Conservation (phyloP, 2,329 filamentous ascomycete species). For the Bretziella fagacearum region DNA sequence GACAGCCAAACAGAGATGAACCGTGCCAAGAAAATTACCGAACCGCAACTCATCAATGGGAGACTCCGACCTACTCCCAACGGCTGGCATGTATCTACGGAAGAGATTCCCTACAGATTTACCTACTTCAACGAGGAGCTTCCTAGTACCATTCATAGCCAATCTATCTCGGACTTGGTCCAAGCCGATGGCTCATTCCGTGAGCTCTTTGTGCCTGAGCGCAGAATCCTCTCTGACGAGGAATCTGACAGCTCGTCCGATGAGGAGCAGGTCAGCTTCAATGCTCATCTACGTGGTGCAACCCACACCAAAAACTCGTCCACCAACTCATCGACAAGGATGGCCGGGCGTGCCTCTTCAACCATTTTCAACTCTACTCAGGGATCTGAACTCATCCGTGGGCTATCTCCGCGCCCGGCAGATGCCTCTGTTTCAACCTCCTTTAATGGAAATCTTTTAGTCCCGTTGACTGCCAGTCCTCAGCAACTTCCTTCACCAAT, state of each 20-base stretch:
- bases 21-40: slow-evolving; percentile 78
- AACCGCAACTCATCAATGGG: slow-evolving; percentile 83
- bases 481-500: background rate
- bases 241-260: slow-evolving; percentile 34
- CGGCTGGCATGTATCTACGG: slow-evolving; percentile 73
- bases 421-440: slow-evolving; percentile 1
- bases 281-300: slow-evolving; percentile 12
- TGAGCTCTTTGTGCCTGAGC: slow-evolving; percentile 83
- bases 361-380: background rate
- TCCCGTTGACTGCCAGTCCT: background rate
- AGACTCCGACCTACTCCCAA: slow-evolving; percentile 64
- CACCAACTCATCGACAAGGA: slow-evolving; percentile 2
- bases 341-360: slow-evolving; percentile 1
- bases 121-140: slow-evolving; percentile 99
- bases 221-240: slow-evolving; percentile 55
- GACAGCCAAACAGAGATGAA: slow-evolving; percentile 69
- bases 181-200: slow-evolving; percentile 71
- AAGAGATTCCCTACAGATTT: slow-evolving; percentile 84
- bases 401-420: background rate
- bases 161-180: slow-evolving; percentile 82
- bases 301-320: slow-evolving; percentile 7
- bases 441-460: background rate
- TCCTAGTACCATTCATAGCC: slow-evolving; percentile 86
- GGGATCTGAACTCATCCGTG: slow-evolving; percentile 1
- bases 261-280: slow-evolving; percentile 14